Percentiles rank a stretch among this genome's conserved stretches.
Evolutionary conservation across 148 eudicot species (phyloP).

Genomic region (Nepenthes gracilis): DNA sequence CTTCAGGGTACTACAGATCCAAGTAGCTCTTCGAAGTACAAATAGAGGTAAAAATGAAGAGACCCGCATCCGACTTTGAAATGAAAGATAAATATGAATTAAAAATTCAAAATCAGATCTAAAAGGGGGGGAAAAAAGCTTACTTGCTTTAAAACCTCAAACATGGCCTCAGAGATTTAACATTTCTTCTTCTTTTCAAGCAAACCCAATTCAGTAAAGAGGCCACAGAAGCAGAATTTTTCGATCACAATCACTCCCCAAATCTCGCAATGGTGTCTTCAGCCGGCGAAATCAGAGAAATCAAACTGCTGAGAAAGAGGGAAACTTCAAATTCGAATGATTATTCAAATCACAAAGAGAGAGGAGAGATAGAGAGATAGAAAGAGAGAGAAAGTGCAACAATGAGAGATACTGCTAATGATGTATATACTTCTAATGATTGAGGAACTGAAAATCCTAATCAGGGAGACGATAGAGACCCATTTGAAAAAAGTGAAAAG

Average conservation of each 20-base stretch:
- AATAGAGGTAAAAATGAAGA: background rate
- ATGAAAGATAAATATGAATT: slow-evolving; percentile 3
- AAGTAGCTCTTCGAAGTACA: slow-evolving; percentile 11
- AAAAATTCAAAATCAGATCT: slow-evolving; percentile 28
- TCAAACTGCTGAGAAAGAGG: background rate
- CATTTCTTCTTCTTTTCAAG: slow-evolving; percentile 16
- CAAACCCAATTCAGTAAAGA: slow-evolving; percentile 23
- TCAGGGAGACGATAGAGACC: slow-evolving; percentile 31
- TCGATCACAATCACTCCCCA: slow-evolving; percentile 8
- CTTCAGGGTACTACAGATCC: slow-evolving; percentile 31
- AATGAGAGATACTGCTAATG: slow-evolving; percentile 2
- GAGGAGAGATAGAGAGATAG: background rate
- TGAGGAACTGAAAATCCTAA: slow-evolving; percentile 17
- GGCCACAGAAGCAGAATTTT: slow-evolving; percentile 4
- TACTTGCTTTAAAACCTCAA: slow-evolving; percentile 32
- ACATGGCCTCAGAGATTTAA: slow-evolving; percentile 32
- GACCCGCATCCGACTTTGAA: background rate
- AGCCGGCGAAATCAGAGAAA: slow-evolving; percentile 6
- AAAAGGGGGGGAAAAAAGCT: slow-evolving; percentile 11
- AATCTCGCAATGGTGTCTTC: slow-evolving; percentile 3
- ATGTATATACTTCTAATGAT: slow-evolving; percentile 16
- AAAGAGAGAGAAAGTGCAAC: background rate
- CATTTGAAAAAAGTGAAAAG: slow-evolving; percentile 9
- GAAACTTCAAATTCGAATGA: too few species aligned
- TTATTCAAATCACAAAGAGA: background rate